phyloP scores from a whole-genome alignment of 2,329 filamentous ascomycete species.

The Fusarium devonianum region DNA sequence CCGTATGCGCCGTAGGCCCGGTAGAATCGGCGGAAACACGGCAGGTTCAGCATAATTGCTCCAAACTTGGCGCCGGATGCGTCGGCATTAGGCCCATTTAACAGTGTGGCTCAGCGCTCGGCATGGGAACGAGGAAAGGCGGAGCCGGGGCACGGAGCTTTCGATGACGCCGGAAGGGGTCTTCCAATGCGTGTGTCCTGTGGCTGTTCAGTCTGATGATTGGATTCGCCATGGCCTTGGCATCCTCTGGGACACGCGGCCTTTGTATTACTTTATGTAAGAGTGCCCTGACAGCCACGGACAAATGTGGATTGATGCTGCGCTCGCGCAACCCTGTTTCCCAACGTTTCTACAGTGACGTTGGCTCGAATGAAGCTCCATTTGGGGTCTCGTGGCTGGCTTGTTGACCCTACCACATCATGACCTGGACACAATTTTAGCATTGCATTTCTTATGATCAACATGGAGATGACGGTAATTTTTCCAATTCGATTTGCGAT shows the following conservation, averaged over 20 bases:
- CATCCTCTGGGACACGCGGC: neutral
- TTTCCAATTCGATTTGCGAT: too few relatives aligned
- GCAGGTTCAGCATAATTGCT: conserved; percentile 18
- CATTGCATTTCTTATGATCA: too few relatives aligned
- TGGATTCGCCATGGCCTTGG: neutral
- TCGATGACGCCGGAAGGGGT: conserved; percentile 14
- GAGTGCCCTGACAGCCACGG: too few relatives aligned
- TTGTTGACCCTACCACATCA: too few relatives aligned
- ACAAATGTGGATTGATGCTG: too few relatives aligned
- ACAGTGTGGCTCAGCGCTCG: conserved; percentile 20
- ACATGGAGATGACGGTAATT: too few relatives aligned
- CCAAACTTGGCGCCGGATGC: conserved; percentile 33
- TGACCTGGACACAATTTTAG: too few relatives aligned
- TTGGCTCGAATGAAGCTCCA: too few relatives aligned
- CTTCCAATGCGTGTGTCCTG: neutral
- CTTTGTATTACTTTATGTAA: neutral
- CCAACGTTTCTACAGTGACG: too few relatives aligned
- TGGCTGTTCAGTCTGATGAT: too few relatives aligned
- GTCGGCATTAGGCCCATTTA: conserved; percentile 19
- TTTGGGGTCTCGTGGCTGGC: too few relatives aligned
- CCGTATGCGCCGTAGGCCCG: neutral
- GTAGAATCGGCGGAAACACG: neutral
- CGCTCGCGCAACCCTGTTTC: too few relatives aligned
- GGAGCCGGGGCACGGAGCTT: conserved; percentile 7
- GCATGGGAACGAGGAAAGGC: neutral